Percentiles rank a stretch among this genome's conserved stretches.
Conservation (phyloP, 2,329 filamentous ascomycete species). For the Catunica adiposa region DNA sequence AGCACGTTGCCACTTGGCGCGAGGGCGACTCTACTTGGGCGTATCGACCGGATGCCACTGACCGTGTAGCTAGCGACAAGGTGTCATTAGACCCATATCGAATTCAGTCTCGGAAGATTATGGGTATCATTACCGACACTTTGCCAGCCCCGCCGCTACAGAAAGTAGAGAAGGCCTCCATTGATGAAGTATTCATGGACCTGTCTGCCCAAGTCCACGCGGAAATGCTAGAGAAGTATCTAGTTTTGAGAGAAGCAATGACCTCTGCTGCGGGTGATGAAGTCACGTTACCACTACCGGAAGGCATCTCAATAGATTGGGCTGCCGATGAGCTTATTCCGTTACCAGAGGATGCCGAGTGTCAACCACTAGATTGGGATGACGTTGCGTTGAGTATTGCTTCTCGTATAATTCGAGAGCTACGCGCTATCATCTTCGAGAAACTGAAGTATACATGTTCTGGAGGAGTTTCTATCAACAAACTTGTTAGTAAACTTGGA, state of each 20-base stretch:
- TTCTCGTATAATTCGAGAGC: constrained; percentile 68
- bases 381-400: constrained; percentile 76
- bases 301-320: constrained; percentile 61
- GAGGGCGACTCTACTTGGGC: constrained; percentile 86
- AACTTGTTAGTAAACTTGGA: constrained; percentile 87
- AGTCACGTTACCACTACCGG: constrained; percentile 52
- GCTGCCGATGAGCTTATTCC: constrained; percentile 66
- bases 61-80: constrained; percentile 74
- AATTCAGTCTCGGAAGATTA: constrained; percentile 64
- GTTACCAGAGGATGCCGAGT: constrained; percentile 58
- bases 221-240: constrained; percentile 58
- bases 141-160: constrained; percentile 52
- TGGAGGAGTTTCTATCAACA: constrained; percentile 75
- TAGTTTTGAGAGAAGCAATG: constrained; percentile 37
- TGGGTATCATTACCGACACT: constrained; percentile 58
- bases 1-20: constrained; percentile 90
- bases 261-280: constrained; percentile 41
- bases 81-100: constrained; percentile 89
- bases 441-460: constrained; percentile 79
- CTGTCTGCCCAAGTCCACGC: constrained; percentile 69
- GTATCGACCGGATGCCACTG: constrained; percentile 66
- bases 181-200: constrained; percentile 93
- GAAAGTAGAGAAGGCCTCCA: constrained; percentile 78
- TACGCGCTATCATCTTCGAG: constrained; percentile 52
- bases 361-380: constrained; percentile 85